These are phyloP conservation scores for Leishmania arabica DNA, from an alignment of 208 protist genomes.

Conservation along the genomic window DNA sequence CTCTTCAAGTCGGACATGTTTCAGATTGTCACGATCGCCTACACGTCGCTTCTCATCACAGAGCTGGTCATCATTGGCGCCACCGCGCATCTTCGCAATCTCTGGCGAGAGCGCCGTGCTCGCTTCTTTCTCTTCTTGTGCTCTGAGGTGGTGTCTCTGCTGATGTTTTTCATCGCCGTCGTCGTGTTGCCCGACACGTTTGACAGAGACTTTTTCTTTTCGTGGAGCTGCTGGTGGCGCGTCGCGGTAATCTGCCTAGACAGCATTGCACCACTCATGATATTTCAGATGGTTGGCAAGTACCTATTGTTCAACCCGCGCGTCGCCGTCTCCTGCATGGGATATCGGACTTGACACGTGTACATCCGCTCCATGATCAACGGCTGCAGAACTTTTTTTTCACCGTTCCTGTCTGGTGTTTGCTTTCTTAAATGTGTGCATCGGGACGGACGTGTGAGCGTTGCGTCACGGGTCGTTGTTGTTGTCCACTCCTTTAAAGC, in stretches of 20 bases:
- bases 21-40: conserved; percentile 97
- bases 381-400: background rate
- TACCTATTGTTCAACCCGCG: conserved; percentile 56
- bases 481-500: background rate
- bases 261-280: conserved; percentile 64
- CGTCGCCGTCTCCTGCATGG: conserved; percentile 30
- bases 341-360: background rate
- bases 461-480: background rate
- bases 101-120: conserved; percentile 62
- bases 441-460: background rate
- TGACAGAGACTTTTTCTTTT: conserved; percentile 94
- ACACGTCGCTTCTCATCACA: conserved; percentile 97
- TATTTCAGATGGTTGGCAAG: conserved; percentile 49
- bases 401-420: background rate
- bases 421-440: background rate
- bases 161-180: conserved; percentile 92
- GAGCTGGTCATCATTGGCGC: conserved; percentile 96
- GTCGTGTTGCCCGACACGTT: conserved; percentile 93
- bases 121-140: conserved; percentile 89
- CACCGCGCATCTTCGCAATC: conserved; percentile 91
- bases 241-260: conserved; percentile 79
- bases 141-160: conserved; percentile 88
- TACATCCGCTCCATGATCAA: background rate
- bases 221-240: conserved; percentile 89
- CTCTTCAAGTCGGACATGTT: conserved; percentile 96